Percentiles rank a stretch among this genome's conserved stretches.
phyloP scores from a whole-genome alignment of 306 rosid genomes.

The Canavalia ensiformis region DNA sequence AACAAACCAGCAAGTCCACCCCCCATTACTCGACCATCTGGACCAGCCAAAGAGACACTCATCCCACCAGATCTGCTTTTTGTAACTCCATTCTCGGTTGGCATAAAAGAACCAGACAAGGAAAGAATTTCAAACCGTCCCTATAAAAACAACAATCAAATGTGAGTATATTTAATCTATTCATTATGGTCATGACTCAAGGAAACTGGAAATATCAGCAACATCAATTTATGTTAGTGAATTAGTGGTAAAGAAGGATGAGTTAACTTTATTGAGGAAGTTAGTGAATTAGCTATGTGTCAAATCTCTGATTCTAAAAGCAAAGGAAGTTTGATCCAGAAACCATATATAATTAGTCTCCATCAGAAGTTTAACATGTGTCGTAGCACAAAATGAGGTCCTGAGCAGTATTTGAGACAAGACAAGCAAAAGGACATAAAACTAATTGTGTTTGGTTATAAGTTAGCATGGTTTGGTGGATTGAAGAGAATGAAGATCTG shows the following conservation, averaged over 20 bases:
- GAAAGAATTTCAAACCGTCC: conserved; percentile 94
- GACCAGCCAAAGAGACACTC: conserved; percentile 93
- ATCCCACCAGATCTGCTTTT: conserved; percentile 92
- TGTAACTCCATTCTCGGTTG: conserved; percentile 76
- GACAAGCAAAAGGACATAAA: background rate
- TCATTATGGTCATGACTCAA: background rate
- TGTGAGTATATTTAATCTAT: conserved; percentile 19
- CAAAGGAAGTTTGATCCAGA: background rate
- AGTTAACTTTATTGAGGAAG: background rate
- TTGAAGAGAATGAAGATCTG: background rate
- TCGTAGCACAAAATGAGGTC: background rate
- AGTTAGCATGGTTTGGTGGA: background rate
- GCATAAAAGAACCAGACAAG: conserved; percentile 86
- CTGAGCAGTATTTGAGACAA: background rate
- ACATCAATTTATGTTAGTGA: background rate
- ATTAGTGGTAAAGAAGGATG: conserved; percentile 9
- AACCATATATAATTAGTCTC: background rate
- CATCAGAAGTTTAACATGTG: background rate
- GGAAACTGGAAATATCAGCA: conserved; percentile 5
- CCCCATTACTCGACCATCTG: conserved; percentile 89
- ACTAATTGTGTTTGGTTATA: background rate
- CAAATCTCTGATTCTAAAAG: conserved; percentile 28
- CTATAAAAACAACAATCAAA: conserved; percentile 54
- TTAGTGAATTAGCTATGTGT: conserved; percentile 9
- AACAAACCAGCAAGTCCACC: conserved; percentile 94